Evolutionary conservation across 345 rosid genomes (phyloP).

Genomic region (Rhizophora apiculata): DNA sequence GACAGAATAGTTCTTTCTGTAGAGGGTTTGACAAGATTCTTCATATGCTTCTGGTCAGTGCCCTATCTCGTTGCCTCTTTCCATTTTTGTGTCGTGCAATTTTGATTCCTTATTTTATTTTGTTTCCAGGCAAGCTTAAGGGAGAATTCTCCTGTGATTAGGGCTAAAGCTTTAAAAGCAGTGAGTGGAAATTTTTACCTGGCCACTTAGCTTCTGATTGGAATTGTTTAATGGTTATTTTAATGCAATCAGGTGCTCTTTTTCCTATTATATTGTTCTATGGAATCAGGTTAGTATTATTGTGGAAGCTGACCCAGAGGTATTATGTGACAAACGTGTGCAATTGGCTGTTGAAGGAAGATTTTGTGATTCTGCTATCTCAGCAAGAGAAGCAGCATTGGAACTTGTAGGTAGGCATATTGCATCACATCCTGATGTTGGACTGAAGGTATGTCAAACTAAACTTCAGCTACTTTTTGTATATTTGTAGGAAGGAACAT

Average conservation of each 20-base stretch:
- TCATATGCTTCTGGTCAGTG: constrained; percentile 91
- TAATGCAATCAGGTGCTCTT: constrained; percentile 1
- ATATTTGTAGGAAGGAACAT: constrained; percentile 1
- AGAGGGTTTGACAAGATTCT: constrained; percentile 98
- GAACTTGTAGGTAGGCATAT: constrained; percentile 99
- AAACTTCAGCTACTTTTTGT: constrained; percentile 6
- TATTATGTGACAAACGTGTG: constrained; percentile 82
- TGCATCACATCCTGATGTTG: constrained; percentile 97
- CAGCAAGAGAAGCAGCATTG: constrained; percentile 97
- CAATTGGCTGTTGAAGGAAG: constrained; percentile 98
- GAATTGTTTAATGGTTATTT: constrained; percentile 11
- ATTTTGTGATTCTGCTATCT: constrained; percentile 98
- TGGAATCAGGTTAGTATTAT: constrained; percentile 85
- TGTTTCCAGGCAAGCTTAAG: constrained; percentile 83
- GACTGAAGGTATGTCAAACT: constrained; percentile 60
- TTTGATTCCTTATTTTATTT: constrained; percentile 24
- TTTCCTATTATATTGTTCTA: constrained; percentile 20
- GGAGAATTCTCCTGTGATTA: constrained; percentile 90
- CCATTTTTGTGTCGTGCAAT: neutral
- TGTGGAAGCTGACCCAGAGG: constrained; percentile 98
- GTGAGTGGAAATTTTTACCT: constrained; percentile 45
- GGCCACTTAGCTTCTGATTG: constrained; percentile 6
- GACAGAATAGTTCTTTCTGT: constrained; percentile 86
- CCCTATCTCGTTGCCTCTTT: constrained; percentile 16
- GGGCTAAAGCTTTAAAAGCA: constrained; percentile 95